Percentiles rank a stretch among this genome's conserved stretches.
phyloP scores from a whole-genome alignment of 768 basidiomycete genomes.

The Tylopilus vinaceipallidus region DNA sequence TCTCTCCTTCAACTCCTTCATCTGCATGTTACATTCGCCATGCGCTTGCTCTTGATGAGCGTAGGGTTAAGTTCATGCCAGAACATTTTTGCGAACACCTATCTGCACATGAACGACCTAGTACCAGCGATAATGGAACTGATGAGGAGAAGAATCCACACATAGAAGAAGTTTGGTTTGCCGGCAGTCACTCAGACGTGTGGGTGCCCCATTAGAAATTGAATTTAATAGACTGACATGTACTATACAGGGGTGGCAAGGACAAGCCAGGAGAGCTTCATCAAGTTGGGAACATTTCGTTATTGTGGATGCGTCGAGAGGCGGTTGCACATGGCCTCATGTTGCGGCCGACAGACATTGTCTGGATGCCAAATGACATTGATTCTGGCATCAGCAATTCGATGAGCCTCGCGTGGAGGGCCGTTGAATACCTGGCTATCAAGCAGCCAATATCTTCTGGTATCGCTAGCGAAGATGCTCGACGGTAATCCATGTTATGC shows the following conservation, averaged over 20 bases:
- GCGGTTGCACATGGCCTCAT: background rate
- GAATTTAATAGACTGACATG: background rate
- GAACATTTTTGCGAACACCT: constrained; percentile 16
- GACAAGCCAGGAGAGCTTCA: constrained; percentile 3
- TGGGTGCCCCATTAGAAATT: background rate
- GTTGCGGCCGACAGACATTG: constrained; percentile 15
- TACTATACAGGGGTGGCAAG: constrained; percentile 8
- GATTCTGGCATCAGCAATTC: constrained; percentile 14
- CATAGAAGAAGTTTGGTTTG: constrained; percentile 19
- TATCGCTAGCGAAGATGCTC: background rate
- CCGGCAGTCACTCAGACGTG: constrained; percentile 22
- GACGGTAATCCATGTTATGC: constrained; percentile 6
- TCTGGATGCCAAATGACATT: constrained; percentile 16
- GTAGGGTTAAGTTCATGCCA: background rate
- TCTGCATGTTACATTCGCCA: constrained; percentile 35
- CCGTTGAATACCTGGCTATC: constrained; percentile 9
- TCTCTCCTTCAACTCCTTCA: constrained; percentile 49
- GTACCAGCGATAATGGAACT: background rate
- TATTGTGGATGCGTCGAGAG: too few relatives aligned
- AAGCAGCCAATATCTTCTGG: constrained; percentile 7
- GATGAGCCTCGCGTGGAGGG: constrained; percentile 6
- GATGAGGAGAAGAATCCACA: constrained; percentile 51
- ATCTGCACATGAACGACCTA: too few relatives aligned
- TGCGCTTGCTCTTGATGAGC: background rate
- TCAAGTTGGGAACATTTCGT: background rate